phyloP scores from a whole-genome alignment of 2,329 filamentous ascomycete genomes.

The Ambrosiella beaveri region DNA sequence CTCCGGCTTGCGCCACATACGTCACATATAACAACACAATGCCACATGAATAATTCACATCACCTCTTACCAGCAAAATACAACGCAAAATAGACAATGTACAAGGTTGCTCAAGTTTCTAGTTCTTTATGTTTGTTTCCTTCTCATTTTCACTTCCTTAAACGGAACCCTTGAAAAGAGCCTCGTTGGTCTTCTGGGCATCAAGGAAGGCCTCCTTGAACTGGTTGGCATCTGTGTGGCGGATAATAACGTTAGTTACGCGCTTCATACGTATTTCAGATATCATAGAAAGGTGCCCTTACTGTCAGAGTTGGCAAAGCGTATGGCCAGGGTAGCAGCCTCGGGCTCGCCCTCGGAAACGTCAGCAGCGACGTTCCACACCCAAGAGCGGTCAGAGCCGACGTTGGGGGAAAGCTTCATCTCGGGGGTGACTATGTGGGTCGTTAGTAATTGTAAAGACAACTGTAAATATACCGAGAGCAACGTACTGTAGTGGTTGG shows the following conservation, averaged over 20 bases:
- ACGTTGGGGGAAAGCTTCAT: conserved; percentile 99
- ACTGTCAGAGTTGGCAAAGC: conserved; percentile 97
- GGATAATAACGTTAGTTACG: conserved; percentile 16
- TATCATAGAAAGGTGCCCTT: conserved; percentile 21
- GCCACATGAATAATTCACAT: not conserved
- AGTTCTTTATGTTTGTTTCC: not conserved
- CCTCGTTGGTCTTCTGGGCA: conserved; percentile 91
- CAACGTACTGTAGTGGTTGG: conserved; percentile 91
- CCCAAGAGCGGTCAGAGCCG: conserved; percentile 95
- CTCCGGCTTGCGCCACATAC: not conserved
- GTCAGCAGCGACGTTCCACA: conserved; percentile 96
- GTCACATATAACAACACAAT: not conserved
- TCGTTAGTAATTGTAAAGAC: not conserved
- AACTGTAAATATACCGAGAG: not conserved
- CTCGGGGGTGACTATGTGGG: conserved; percentile 70
- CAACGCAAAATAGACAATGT: not conserved
- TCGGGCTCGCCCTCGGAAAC: conserved; percentile 96
- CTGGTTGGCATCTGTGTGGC: conserved; percentile 60
- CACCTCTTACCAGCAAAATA: not conserved
- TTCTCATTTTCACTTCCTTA: not conserved
- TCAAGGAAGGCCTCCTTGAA: conserved; percentile 98
- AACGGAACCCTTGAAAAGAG: conserved; percentile 46
- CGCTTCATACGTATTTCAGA: conserved; percentile 1
- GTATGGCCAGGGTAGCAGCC: conserved; percentile 87
- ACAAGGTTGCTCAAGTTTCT: not conserved